Conservation (phyloP, 2,329 filamentous ascomycete species). For the Clonostachys rosea region DNA sequence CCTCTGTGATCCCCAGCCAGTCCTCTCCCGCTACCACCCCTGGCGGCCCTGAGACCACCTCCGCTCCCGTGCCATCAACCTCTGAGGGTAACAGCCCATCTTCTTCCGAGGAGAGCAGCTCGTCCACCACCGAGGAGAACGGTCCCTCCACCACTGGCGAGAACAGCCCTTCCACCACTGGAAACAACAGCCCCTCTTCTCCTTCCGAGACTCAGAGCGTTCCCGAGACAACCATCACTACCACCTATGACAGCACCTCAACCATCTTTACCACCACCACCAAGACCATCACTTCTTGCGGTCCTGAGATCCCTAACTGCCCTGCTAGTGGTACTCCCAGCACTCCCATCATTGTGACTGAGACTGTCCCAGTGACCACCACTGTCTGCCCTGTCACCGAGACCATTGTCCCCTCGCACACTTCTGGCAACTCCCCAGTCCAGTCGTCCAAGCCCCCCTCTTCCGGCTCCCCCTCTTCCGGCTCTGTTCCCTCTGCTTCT, state of each 20-base stretch:
- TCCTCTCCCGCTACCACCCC: constrained; percentile 4
- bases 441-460: constrained; percentile 5
- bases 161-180: background rate
- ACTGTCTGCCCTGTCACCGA: constrained; percentile 59
- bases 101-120: constrained; percentile 4
- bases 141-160: background rate
- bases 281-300: constrained; percentile 46
- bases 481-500: constrained; percentile 12
- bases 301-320: constrained; percentile 42
- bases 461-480: constrained; percentile 1
- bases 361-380: constrained; percentile 52
- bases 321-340: constrained; percentile 28
- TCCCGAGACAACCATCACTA: constrained; percentile 11
- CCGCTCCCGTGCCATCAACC: constrained; percentile 1
- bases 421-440: constrained; percentile 7
- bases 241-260: constrained; percentile 38
- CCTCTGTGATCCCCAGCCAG: background rate
- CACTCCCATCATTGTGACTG: constrained; percentile 42
- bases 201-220: constrained; percentile 4
- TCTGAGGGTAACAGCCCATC: too few species aligned
- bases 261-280: constrained; percentile 45
- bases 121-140: background rate
- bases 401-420: constrained; percentile 31
- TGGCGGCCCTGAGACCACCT: constrained; percentile 2
- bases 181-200: constrained; percentile 1